Evolutionary conservation across 495 filamentous ascomycete genomes (phyloP), one percentile per base, ranked within the genome.

Genomic region (Penicillium bovifimosum): DNA sequence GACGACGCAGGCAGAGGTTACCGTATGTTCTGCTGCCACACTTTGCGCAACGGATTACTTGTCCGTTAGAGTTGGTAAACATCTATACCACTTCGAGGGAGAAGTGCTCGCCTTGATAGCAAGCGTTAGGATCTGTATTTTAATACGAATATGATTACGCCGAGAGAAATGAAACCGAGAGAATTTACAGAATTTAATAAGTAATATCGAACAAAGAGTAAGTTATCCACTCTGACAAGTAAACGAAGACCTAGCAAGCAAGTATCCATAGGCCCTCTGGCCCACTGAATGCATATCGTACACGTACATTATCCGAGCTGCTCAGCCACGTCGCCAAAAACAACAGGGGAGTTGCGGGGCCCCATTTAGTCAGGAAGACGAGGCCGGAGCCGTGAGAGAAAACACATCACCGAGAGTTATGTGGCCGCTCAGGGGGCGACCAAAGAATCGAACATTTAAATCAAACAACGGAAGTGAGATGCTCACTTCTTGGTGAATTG

Each of bases 211-310:
- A 13, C 13, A 7, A 35, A 24, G n/a, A n/a, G n/a, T n/a, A n/a
- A n/a, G n/a, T n/a, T n/a, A 17, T 8, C 38, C 31, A 38, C 26
- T 47, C n/a, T 11, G 24, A 40, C 26, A 41, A 34, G 16, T 32
- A n/a, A 49, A 20, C 33, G 17, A 18, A 33, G 13, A 56, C n/a
- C 14, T 32, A 56, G 11, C 28, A 56, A 10, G 41, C 38, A 55
- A 53, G 9, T 44, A 53, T 52, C 46, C 53, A 54, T 60, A 56
- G 42, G 41, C 34, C 38, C 38, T 52, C 54, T 32, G 41, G 44
- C 35, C 54, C 26, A 61, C 20, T 24, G 20, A 24, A 24, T 58
- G 55, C 55, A 2, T 58, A 55, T 62, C 47, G 50, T 62, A 62
- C 60, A 62, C n/a, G 28, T 26, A 24, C 20, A 24, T 33, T 41